Conservation (phyloP, 257 asterid species). For the Paraleonurus japonicus region DNA sequence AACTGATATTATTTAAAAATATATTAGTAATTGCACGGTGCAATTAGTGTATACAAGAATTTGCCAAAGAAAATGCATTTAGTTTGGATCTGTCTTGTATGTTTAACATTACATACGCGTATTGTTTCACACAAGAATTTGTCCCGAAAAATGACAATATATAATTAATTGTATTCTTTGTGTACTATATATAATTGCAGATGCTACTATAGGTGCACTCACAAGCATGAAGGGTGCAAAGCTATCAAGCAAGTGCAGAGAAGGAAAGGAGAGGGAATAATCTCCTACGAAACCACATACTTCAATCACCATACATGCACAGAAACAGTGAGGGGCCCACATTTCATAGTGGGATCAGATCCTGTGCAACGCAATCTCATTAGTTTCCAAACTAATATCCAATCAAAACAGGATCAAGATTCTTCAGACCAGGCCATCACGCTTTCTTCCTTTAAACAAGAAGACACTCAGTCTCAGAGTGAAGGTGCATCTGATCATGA, state of each 20-base stretch:
- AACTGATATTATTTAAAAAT: too few relatives aligned
- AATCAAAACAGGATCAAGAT: slow-evolving; percentile 1
- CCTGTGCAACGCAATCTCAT: slow-evolving; percentile 37
- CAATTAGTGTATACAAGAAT: too few relatives aligned
- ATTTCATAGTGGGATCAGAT: slow-evolving; percentile 18
- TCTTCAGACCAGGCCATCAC: neutral
- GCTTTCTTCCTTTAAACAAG: slow-evolving; percentile 16
- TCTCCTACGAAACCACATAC: slow-evolving; percentile 53
- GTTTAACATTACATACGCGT: too few relatives aligned
- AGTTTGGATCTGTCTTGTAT: too few relatives aligned
- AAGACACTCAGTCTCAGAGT: slow-evolving; percentile 17
- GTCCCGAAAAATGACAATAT: neutral
- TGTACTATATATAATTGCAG: slow-evolving; percentile 30
- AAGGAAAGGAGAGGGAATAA: slow-evolving; percentile 29
- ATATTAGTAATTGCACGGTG: too few relatives aligned
- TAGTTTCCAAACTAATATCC: slow-evolving; percentile 33
- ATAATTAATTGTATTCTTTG: neutral
- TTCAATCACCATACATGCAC: slow-evolving; percentile 60
- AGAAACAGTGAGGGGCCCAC: slow-evolving; percentile 16
- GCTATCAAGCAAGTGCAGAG: slow-evolving; percentile 73
- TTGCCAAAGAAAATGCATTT: too few relatives aligned
- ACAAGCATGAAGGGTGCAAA: slow-evolving; percentile 60
- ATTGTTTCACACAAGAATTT: neutral
- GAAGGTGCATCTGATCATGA: slow-evolving; percentile 26
- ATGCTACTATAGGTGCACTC: slow-evolving; percentile 74